Conservation (phyloP, 345 rosid species). For the Eucalyptus tenuipes region DNA sequence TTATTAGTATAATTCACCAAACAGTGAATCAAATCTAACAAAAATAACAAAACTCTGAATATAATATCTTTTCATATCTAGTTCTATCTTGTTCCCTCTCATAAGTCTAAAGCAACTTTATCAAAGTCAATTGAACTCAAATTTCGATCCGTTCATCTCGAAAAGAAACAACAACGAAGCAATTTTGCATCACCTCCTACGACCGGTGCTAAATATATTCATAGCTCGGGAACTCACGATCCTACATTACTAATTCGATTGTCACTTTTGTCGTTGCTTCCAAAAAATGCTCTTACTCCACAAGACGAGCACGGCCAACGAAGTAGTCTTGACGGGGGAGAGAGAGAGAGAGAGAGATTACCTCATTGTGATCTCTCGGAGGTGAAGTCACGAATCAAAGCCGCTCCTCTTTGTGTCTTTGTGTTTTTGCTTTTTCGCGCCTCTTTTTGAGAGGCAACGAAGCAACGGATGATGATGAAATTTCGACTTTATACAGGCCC, state of each 20-base stretch:
- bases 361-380: conserved; percentile 68
- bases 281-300: not conserved
- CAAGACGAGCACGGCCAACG: not conserved
- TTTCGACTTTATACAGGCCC: not conserved
- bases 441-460: not conserved
- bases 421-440: not conserved
- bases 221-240: not conserved
- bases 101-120: not conserved
- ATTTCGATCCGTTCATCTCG: fast-evolving
- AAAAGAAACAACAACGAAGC: not conserved
- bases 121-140: not conserved
- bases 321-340: not conserved
- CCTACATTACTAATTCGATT: not conserved
- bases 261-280: not conserved
- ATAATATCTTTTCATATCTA: not conserved
- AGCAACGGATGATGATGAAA: not conserved
- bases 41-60: no score
- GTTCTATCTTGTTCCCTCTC: not conserved
- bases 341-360: not conserved
- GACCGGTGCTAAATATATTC: not conserved
- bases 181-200: not conserved
- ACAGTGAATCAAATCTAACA: no score
- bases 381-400: conserved; percentile 53
- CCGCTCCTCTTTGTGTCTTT: not conserved
- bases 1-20: no score